A percentile compares a stretch with the other conserved stretches of the same genome.
Conservation (phyloP, 306 rosid species). For the Nissolia schottii region DNA sequence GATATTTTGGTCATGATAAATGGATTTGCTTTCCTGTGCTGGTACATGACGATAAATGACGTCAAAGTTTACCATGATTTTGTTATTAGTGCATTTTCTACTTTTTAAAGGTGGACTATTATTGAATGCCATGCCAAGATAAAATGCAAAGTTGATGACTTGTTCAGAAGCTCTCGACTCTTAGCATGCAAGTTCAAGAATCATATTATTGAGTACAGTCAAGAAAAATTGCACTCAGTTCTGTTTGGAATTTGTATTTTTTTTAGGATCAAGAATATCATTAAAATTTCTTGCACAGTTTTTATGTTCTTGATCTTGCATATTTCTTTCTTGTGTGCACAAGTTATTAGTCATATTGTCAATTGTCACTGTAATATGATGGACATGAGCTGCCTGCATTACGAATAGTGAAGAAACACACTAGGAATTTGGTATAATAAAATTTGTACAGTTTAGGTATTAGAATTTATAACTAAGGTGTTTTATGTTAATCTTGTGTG, state of each 20-base stretch:
- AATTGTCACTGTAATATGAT: background rate
- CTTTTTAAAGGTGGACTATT: background rate
- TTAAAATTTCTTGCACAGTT: background rate
- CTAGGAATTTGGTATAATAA: background rate
- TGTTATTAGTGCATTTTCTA: conserved; percentile 5
- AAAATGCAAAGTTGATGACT: conserved; percentile 15
- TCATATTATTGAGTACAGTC: background rate
- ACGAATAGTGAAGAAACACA: conserved; percentile 2
- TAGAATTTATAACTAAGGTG: no score
- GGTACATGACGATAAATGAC: background rate
- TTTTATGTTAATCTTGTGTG: background rate
- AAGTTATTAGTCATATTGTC: conserved; percentile 7
- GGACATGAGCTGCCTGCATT: conserved; percentile 8
- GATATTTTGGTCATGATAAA: background rate
- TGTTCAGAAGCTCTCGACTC: conserved; percentile 3
- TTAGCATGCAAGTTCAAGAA: background rate
- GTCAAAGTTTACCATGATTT: background rate
- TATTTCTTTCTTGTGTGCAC: background rate
- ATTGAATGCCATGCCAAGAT: background rate
- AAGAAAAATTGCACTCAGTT: background rate
- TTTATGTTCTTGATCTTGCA: background rate
- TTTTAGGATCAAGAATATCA: background rate
- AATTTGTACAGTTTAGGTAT: background rate
- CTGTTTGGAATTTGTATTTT: background rate
- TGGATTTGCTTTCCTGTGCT: conserved; percentile 20